Conservation (phyloP, 805 yeast species). For the Hanseniaspora taiwanica region DNA sequence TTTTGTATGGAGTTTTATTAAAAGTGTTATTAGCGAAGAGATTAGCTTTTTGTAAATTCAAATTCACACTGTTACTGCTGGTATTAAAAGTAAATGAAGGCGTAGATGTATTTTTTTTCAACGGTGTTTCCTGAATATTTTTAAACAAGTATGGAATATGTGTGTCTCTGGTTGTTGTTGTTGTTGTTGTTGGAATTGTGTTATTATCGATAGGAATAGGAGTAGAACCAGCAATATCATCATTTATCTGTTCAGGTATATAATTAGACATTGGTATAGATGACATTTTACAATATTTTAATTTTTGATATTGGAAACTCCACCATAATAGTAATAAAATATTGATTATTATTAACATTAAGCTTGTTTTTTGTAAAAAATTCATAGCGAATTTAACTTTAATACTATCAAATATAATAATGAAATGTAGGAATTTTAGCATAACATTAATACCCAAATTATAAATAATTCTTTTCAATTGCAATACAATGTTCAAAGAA, state of each 20-base stretch:
- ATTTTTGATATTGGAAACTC: not conserved
- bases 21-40: not conserved
- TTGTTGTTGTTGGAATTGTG: not conserved
- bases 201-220: too few species aligned
- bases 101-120: too few species aligned
- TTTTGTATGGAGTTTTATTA: not conserved
- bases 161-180: not conserved
- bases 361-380: too few species aligned
- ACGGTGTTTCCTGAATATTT: constrained; percentile 3
- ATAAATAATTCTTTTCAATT: not conserved
- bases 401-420: too few species aligned
- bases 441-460: not conserved
- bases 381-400: too few species aligned
- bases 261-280: not conserved
- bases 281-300: not conserved
- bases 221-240: too few species aligned
- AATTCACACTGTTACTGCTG: too few species aligned
- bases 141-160: constrained; percentile 3
- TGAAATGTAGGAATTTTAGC: not conserved
- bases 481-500: not conserved
- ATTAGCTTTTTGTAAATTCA: too few species aligned
- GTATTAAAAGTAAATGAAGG: too few species aligned
- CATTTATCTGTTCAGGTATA: too few species aligned
- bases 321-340: too few species aligned
- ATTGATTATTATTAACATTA: too few species aligned